A percentile compares a stretch with the other conserved stretches of the same genome.
phyloP scores from a whole-genome alignment of 805 yeast species.

The Candida schatavii region DNA sequence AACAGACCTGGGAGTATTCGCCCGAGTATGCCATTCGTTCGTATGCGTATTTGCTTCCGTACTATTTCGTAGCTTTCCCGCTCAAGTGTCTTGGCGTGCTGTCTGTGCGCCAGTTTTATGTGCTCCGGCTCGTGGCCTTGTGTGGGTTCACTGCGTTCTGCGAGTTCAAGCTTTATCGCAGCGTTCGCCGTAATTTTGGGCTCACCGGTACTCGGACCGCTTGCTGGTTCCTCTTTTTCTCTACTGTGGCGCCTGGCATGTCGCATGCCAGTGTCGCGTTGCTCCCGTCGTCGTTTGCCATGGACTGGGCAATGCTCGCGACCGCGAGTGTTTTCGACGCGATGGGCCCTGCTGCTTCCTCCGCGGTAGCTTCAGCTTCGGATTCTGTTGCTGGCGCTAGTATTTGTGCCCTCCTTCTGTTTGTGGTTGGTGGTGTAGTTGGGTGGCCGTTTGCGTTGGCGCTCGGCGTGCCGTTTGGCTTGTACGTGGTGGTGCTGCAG shows the following conservation, averaged over 20 bases:
- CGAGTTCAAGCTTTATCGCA: constrained; percentile 52
- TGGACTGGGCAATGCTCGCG: constrained; percentile 46
- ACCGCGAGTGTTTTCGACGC: constrained; percentile 34
- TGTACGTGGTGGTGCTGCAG: constrained; percentile 23
- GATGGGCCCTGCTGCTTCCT: constrained; percentile 5
- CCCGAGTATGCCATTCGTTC: constrained; percentile 87
- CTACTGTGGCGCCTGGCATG: constrained; percentile 73
- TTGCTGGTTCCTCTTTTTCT: constrained; percentile 60
- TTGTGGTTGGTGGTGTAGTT: constrained; percentile 65
- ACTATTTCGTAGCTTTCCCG: constrained; percentile 24
- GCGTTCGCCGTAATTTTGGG: constrained; percentile 36
- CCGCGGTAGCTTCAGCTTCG: constrained; percentile 4
- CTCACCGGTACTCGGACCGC: constrained; percentile 34
- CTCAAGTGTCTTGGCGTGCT: constrained; percentile 4
- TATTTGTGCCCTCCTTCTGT: constrained; percentile 37
- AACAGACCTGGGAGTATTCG: constrained; percentile 95
- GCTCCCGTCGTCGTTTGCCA: constrained; percentile 77
- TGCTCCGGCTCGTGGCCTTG: constrained; percentile 43
- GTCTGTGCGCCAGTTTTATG: constrained; percentile 46
- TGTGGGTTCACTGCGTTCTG: constrained; percentile 38
- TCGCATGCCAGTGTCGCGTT: constrained; percentile 85
- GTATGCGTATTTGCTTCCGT: constrained; percentile 69
- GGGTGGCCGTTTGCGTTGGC: constrained; percentile 92
- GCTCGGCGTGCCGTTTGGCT: constrained; percentile 58
- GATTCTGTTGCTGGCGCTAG: constrained; percentile 11